Base-by-base conservation (phyloP, 2,329 filamentous ascomycete genomes). In the Lizonia empirigonia region DNA sequence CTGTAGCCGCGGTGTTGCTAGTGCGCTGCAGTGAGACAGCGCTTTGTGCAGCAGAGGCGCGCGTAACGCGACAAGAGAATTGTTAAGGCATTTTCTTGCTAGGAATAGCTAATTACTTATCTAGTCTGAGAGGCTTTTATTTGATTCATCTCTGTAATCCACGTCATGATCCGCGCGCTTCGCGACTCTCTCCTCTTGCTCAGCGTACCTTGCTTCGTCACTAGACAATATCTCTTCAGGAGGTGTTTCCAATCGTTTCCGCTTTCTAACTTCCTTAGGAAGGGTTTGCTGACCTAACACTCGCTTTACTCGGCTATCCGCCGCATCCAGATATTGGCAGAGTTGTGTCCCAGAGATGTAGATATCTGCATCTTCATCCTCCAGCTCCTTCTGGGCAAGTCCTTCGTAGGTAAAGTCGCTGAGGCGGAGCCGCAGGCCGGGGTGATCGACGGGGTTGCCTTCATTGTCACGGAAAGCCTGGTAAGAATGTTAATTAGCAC, bases 391-490 rank as follows among this genome's bases (percentile, higher is more conserved):
- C 16, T 49, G 33, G 16, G 38, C 52, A 45, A 62, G 48, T 59
- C 60, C 52, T 46, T 60, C 32, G 37, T 36, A 51, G 24, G 59
- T 30, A 23, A 62, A 60, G 30, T 63, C 50, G 29, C 40, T 56
- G 3, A 61, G 56, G 30, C 22, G 50, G 34, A 61, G 53, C 32
- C 24, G 49, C 10, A 61, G 41, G 27, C 58, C 56, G 27, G 46
- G 36, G 45, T 55, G 37, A 34, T 55, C 23, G n/a, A 46, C 44
- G 27, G 53, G 40, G 35, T 59, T 55, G 26, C 60, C 60, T 36
- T 61, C 5, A 2, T 56, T 44, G 27, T 68, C 53, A 30, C 68
- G 67, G 53, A 70, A 67, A 32, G 54, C 50, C 64, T 63, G 49
- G 20, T 23, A 26, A 18, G 24, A 50, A 58, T 41, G 26, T 13